These are phyloP conservation scores for Acanthamoeba healyi DNA, from an alignment of 208 protist species.

Conservation along the genomic window DNA sequence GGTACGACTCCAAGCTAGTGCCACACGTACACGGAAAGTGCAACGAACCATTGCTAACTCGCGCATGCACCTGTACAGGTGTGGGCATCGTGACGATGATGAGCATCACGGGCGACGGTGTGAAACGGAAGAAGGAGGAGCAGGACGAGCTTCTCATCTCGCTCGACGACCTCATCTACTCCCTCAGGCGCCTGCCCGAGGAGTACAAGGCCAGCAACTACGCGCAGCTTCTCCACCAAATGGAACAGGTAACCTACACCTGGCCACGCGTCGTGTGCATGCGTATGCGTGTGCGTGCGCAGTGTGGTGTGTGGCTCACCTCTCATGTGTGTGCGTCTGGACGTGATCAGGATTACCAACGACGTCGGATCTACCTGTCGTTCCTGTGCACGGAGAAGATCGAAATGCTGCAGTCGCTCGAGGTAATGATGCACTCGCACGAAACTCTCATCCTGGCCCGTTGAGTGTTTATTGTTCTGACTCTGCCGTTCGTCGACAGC, in stretches of 20 bases:
- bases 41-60: no score
- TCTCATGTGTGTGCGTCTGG: background rate
- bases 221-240: slow-evolving; percentile 29
- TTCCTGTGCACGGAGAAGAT: slow-evolving; percentile 72
- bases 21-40: background rate
- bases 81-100: slow-evolving; percentile 57
- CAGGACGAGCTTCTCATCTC: slow-evolving; percentile 47
- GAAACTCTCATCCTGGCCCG: background rate
- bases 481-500: background rate
- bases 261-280: background rate
- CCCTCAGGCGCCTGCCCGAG: slow-evolving; percentile 25
- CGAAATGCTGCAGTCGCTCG: slow-evolving; percentile 58
- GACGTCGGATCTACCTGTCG: slow-evolving; percentile 68
- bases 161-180: slow-evolving; percentile 55
- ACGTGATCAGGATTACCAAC: slow-evolving; percentile 49
- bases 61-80: background rate
- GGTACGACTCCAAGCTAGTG: background rate
- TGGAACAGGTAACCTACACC: slow-evolving; percentile 45
- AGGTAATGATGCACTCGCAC: background rate
- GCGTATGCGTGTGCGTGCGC: no score
- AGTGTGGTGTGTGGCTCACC: no score
- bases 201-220: slow-evolving; percentile 62
- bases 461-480: background rate
- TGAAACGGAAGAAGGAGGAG: slow-evolving; percentile 62
- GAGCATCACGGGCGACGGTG: slow-evolving; percentile 25